phyloP scores from a whole-genome alignment of 495 filamentous ascomycete genomes.

The Hapsidospora chrysogenum region DNA sequence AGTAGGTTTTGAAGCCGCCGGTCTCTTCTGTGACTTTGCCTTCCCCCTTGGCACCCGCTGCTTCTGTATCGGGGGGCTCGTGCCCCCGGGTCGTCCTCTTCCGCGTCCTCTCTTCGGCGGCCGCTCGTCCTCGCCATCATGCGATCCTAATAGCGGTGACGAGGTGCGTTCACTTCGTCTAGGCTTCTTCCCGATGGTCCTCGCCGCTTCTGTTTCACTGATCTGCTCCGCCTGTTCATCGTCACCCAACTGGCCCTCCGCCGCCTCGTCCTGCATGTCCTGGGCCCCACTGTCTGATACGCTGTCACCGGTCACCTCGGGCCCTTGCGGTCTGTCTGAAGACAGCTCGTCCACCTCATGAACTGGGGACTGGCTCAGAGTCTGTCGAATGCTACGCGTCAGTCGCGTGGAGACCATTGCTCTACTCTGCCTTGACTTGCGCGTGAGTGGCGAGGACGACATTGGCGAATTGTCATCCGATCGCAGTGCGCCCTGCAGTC shows the following conservation, averaged over 20 bases:
- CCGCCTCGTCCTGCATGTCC: conserved; percentile 10
- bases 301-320: no score
- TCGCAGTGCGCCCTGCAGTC: conserved; percentile 14
- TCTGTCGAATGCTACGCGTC: no score
- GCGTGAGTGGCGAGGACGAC: conserved; percentile 23
- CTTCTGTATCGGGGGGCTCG: neutral
- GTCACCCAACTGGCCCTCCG: conserved; percentile 9
- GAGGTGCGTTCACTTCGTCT: conserved; percentile 6
- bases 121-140: neutral
- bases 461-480: conserved; percentile 10
- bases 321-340: conserved; percentile 4
- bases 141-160: neutral
- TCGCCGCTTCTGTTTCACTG: neutral
- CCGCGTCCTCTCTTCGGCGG: neutral
- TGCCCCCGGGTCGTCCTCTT: neutral
- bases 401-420: no score
- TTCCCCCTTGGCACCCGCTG: conserved; percentile 5
- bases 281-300: neutral
- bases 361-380: conserved; percentile 1
- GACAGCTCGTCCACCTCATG: conserved; percentile 11
- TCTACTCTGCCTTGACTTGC: conserved; percentile 15
- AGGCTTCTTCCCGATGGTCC: neutral
- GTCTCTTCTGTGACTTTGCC: conserved; percentile 3
- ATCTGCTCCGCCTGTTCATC: conserved; percentile 3
- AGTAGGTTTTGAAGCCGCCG: neutral